Conservation (phyloP, 2,329 filamentous ascomycete genomes). For the Fusarium neocosmosporiellum region DNA sequence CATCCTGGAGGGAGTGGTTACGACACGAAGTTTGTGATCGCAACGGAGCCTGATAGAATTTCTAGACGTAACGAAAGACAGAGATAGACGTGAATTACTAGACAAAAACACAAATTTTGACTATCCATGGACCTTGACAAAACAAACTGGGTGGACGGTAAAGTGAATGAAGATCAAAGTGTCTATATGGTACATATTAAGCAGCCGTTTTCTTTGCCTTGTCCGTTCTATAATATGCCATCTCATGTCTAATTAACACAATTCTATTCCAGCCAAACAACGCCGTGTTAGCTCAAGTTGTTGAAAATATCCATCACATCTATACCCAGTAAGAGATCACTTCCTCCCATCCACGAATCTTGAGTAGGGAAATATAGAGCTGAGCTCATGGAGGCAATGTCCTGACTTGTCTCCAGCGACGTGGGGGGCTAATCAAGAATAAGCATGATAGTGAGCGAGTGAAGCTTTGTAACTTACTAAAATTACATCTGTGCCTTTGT, state of each 20-base stretch:
- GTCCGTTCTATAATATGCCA: not conserved
- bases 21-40: slow-evolving; percentile 22
- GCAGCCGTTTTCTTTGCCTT: not conserved
- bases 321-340: slow-evolving; percentile 31
- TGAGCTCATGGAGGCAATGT: not conserved
- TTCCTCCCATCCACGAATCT: slow-evolving; percentile 28
- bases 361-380: slow-evolving; percentile 19
- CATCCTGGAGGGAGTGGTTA: slow-evolving; percentile 60
- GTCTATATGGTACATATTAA: not conserved
- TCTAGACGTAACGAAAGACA: not conserved
- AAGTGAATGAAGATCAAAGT: not conserved
- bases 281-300: not conserved
- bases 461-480: not conserved
- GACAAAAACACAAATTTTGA: not conserved
- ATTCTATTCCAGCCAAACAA: not conserved
- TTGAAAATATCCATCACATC: slow-evolving; percentile 41
- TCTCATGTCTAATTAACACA: not conserved
- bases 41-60: not conserved
- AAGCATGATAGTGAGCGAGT: not conserved
- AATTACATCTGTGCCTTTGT: not conserved
- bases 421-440: not conserved
- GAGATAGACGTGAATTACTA: not conserved
- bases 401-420: not conserved
- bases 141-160: not conserved
- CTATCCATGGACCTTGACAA: not conserved